Percentiles rank a stretch among this genome's conserved stretches.
These are phyloP conservation scores for Geum urbanum DNA, from an alignment of 306 rosid genomes.

Conservation along the genomic window DNA sequence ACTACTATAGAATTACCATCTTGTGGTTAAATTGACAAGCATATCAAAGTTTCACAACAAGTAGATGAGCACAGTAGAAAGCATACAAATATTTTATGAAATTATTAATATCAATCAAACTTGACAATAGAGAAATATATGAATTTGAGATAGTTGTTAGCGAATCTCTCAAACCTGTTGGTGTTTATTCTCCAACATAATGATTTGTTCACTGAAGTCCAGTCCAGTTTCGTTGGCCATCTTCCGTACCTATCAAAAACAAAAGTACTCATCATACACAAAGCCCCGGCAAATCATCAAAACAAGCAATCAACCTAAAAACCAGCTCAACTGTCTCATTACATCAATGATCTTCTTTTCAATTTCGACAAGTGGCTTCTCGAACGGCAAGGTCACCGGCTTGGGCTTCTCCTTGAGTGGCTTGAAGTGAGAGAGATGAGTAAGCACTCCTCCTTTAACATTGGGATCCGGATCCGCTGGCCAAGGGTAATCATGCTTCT, in stretches of 20 bases:
- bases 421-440: constrained; percentile 73
- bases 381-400: constrained; percentile 74
- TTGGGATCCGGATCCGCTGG: constrained; percentile 72
- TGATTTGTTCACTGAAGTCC: constrained; percentile 88
- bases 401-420: constrained; percentile 71
- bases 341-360: constrained; percentile 87
- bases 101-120: not conserved
- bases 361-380: constrained; percentile 66
- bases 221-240: constrained; percentile 84
- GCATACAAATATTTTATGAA: no score
- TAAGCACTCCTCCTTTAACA: constrained; percentile 73
- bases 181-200: constrained; percentile 62
- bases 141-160: no score
- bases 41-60: no score
- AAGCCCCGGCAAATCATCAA: constrained; percentile 9
- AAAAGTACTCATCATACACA: constrained; percentile 8
- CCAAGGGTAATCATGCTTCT: constrained; percentile 89
- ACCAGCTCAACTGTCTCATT: constrained; percentile 7
- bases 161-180: constrained; percentile 49
- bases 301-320: constrained; percentile 16
- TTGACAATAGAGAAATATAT: not conserved
- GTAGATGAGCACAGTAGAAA: no score
- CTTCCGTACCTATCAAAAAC: constrained; percentile 59
- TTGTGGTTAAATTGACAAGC: not conserved
- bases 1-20: not conserved